A percentile compares a stretch with the other conserved stretches of the same genome.
Evolutionary conservation across 805 yeast species (phyloP).

Genomic region (Pichia occidentalis): DNA sequence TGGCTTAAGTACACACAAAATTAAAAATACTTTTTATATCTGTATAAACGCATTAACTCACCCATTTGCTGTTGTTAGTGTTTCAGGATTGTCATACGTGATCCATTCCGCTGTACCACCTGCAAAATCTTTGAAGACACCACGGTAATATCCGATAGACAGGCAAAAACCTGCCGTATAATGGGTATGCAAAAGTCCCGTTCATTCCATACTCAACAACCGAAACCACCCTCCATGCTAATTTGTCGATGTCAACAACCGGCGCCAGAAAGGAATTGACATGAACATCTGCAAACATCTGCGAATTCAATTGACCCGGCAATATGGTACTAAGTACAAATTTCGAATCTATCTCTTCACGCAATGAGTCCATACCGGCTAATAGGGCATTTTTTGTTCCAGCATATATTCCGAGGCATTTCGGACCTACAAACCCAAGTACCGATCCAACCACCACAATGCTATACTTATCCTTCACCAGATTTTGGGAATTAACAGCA

Average conservation of each 20-base stretch:
- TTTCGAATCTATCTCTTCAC: conserved; percentile 33
- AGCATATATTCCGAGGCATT: conserved; percentile 40
- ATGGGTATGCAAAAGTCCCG: conserved; percentile 40
- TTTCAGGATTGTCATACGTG: no score
- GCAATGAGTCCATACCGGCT: conserved; percentile 39
- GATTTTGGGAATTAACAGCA: no score
- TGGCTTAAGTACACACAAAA: neutral
- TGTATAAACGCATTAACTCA: no score
- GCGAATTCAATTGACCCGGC: conserved; percentile 46
- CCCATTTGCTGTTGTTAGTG: no score
- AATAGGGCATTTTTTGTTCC: conserved; percentile 43
- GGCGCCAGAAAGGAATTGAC: conserved; percentile 45
- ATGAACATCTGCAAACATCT: conserved; percentile 42
- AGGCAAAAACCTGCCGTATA: conserved; percentile 42
- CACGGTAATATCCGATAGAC: conserved; percentile 37
- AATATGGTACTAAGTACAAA: conserved; percentile 33
- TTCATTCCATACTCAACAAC: conserved; percentile 32
- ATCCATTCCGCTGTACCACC: conserved; percentile 30
- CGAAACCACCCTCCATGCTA: conserved; percentile 33
- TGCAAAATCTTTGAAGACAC: conserved; percentile 28
- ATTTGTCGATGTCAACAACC: conserved; percentile 31
- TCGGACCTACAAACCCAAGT: conserved; percentile 44
- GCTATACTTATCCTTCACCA: conserved; percentile 30
- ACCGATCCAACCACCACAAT: conserved; percentile 42
- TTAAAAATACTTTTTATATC: neutral